Evolutionary conservation across 2,329 filamentous ascomycete genomes (phyloP), one percentile per base, ranked within the genome.

Genomic region (Ilyonectria sp.): DNA sequence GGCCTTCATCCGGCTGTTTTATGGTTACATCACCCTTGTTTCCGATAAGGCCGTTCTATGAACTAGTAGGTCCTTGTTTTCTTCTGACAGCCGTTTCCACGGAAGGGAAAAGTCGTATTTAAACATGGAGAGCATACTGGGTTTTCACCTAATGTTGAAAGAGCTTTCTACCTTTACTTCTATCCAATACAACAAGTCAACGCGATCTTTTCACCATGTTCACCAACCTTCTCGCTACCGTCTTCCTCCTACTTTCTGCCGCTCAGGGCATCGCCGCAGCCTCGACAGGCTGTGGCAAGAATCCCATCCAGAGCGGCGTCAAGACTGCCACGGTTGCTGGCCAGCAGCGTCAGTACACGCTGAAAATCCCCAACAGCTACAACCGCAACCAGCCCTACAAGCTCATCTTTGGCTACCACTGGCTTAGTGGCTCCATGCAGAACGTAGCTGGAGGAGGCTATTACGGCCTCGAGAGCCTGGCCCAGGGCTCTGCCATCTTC

Each of bases 401-500:
- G 11, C 70, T 77, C 50, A 80, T 86, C 64, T 73, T 77, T 21
- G 72, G 71, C 40, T 74, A 71, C 53, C 84, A 86, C 73, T 80
- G 78, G 75, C 79, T 81, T 43, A 77, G 78, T 58, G 82, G 82
- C 40, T 82, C 69, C 70, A 81, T 81, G 72, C 65, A 76, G 55
- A 74, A 81, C 60, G 78, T 85, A 31, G 79, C 76, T 43, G 74
- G 74, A 35, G 79, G 80, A 9, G 75, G 76, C 3, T 84, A 79
- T 72, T 85, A 85, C 68, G 82, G 83, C 4, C 76, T 85, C 8
- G 77, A 77, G 15, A 66, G 71, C 3, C 76, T 82, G 9, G 76
- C 80, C 9, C 71, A 75, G 23, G 79, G 80, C n/a, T 77, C 70
- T 7, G 79, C 82, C 62, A 82, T 85, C 69, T 83, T 84, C 66